These are phyloP conservation scores for Colletotrichum noveboracense DNA, from an alignment of 2,329 filamentous ascomycete genomes.

Conservation along the genomic window DNA sequence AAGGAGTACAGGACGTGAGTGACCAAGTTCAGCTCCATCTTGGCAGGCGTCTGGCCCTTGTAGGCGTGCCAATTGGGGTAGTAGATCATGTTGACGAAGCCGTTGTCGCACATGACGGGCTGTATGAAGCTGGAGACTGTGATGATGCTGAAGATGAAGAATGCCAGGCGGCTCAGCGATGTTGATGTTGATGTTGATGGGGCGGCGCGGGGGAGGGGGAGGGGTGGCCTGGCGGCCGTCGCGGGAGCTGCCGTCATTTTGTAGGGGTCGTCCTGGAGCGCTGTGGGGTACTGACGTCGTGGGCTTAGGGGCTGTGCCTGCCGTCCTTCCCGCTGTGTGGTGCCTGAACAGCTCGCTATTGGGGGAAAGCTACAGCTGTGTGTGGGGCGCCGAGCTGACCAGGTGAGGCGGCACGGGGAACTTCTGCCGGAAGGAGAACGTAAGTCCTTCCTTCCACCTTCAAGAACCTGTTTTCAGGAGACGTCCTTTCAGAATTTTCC, in stretches of 20 bases:
- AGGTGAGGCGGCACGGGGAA: not conserved
- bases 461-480: not conserved
- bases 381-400: constrained; percentile 2
- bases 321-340: constrained; percentile 5
- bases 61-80: constrained; percentile 72
- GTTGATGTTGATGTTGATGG: not conserved
- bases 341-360: constrained; percentile 8
- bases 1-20: constrained; percentile 72
- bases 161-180: not conserved
- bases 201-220: not conserved
- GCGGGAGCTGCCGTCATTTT: not conserved
- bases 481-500: not conserved
- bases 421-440: not conserved
- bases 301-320: constrained; percentile 4
- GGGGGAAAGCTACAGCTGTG: not conserved
- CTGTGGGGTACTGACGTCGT: constrained; percentile 10
- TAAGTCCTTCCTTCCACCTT: not conserved
- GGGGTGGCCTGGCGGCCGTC: not conserved
- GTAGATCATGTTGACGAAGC: constrained; percentile 52
- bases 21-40: constrained; percentile 58
- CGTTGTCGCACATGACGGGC: constrained; percentile 14
- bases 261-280: not conserved
- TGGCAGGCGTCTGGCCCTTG: constrained; percentile 63
- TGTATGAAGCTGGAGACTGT: not conserved
- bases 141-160: not conserved